These are phyloP conservation scores for Arthrobotrys musiformis DNA, from an alignment of 2,329 filamentous ascomycete species.

Conservation along the genomic window DNA sequence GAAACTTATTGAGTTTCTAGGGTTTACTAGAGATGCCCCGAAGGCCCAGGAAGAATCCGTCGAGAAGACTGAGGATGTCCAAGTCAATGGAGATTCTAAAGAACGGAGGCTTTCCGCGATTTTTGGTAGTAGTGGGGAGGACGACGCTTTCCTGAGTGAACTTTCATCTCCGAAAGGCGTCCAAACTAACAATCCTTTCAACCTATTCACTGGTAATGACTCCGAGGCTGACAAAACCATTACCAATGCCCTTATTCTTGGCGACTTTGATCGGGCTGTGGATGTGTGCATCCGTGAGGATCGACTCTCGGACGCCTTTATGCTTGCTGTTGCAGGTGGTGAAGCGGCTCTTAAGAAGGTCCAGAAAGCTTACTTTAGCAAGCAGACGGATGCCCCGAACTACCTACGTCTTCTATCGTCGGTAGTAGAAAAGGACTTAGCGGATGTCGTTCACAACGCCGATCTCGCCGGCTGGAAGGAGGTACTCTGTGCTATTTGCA, in stretches of 20 bases:
- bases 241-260: constrained; percentile 86
- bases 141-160: constrained; percentile 86
- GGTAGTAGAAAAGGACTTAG: constrained; percentile 94
- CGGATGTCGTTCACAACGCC: constrained; percentile 97
- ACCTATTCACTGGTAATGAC: constrained; percentile 85
- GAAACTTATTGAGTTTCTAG: constrained; percentile 86
- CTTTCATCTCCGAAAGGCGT: constrained; percentile 84
- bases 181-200: constrained; percentile 94
- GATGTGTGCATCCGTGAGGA: constrained; percentile 89
- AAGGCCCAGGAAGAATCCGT: constrained; percentile 27
- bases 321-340: constrained; percentile 96
- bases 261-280: constrained; percentile 88
- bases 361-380: constrained; percentile 87
- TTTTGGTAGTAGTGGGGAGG: constrained; percentile 76
- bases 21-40: constrained; percentile 73
- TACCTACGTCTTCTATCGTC: constrained; percentile 91
- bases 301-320: constrained; percentile 93
- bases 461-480: constrained; percentile 95
- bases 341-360: constrained; percentile 94
- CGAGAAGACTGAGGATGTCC: constrained; percentile 25
- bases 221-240: constrained; percentile 84
- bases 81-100: constrained; percentile 62
- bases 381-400: constrained; percentile 83
- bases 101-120: constrained; percentile 79
- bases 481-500: constrained; percentile 94